Evolutionary conservation across 2,329 filamentous ascomycete genomes (phyloP), one percentile per base, ranked within the genome.

Genomic region (Emmonsiellopsis sp.): DNA sequence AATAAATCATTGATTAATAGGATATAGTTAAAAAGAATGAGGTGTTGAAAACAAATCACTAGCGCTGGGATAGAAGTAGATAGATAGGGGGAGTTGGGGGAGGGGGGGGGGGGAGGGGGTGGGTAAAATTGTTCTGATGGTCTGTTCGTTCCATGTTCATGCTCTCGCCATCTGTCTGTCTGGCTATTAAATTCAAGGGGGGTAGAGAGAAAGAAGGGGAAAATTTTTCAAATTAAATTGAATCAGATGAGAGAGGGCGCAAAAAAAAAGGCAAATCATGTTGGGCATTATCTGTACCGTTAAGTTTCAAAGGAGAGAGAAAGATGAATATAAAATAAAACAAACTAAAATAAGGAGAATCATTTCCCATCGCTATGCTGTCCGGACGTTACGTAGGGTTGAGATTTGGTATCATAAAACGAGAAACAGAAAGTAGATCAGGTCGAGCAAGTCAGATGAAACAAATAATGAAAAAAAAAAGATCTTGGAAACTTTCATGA

Each of bases 281-380:
- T 26, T 26, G 20, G 1, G 3, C 20, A 26, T 26, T 26, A 61
- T 20, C 55, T 62, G 50, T 51, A 57, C 68, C 63, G 5, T 66
- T 62, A 61, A 62, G 65, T 55, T 26, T 26, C 20, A 67, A 46
- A 50, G 13, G 15, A n/a, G 13, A 45, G 20, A 32, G 7, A 45
- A 38, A 38, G 35, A n/a, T 40, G 11, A 44, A 43, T 42, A 13
- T 5, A 48, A 37, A 26, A 34, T 30, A 5, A 46, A 46, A 16
- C 35, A 15, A n/a, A 30, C 16, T 11, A 35, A 10, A 16, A 20
- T 9, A 26, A 26, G 20, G 20, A 26, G 20, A 26, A 26, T 26
- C 20, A 26, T 26, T 26, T 26, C 20, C 20, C 13, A 37, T n/a
- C 46, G 34, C 46, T 31, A 51, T 35, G 38, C 37, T 43, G 20